Evolutionary conservation across 192 early-diverging fungal genomes (phyloP).

Genomic region (Podila epicladia): DNA sequence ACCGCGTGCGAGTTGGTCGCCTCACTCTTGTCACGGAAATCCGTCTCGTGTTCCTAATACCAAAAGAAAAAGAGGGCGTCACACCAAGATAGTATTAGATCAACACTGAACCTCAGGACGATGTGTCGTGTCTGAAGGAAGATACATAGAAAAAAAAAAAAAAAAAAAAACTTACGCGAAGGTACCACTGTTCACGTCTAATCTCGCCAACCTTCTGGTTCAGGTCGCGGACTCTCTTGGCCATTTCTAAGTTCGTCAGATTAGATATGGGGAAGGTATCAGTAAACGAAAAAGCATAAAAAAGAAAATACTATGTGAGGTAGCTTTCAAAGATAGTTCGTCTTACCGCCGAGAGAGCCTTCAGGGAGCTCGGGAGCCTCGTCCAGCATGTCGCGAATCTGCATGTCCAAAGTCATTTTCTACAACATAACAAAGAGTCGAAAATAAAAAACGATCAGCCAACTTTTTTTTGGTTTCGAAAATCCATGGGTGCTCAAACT

Average conservation of each 20-base stretch:
- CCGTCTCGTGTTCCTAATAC: constrained; percentile 81
- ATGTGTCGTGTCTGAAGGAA: constrained; percentile 2
- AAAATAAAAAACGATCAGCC: constrained; percentile 8
- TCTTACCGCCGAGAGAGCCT: constrained; percentile 49
- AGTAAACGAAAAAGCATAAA: neutral
- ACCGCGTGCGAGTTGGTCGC: constrained; percentile 85
- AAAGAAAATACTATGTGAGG: neutral
- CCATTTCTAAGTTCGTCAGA: constrained; percentile 60
- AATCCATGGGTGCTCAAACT: too few species aligned
- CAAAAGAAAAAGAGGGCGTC: constrained; percentile 8
- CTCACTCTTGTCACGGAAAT: constrained; percentile 89
- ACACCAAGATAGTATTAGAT: constrained; percentile 5
- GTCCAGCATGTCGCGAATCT: constrained; percentile 54
- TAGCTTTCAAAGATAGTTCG: neutral
- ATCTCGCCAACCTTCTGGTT: constrained; percentile 84
- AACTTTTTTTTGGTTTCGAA: constrained; percentile 32
- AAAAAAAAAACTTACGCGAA: constrained; percentile 67
- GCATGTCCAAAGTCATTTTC: constrained; percentile 59
- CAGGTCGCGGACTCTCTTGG: constrained; percentile 76
- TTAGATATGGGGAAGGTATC: neutral
- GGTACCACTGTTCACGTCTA: constrained; percentile 89
- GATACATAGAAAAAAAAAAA: constrained; percentile 13
- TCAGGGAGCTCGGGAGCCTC: constrained; percentile 33
- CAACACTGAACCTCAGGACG: neutral
- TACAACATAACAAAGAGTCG: constrained; percentile 6